Evolutionary conservation across 1,284 basidiomycete species (phyloP), one percentile per base, ranked within the genome.

Genomic region (Ceratobasidium sp.): DNA sequence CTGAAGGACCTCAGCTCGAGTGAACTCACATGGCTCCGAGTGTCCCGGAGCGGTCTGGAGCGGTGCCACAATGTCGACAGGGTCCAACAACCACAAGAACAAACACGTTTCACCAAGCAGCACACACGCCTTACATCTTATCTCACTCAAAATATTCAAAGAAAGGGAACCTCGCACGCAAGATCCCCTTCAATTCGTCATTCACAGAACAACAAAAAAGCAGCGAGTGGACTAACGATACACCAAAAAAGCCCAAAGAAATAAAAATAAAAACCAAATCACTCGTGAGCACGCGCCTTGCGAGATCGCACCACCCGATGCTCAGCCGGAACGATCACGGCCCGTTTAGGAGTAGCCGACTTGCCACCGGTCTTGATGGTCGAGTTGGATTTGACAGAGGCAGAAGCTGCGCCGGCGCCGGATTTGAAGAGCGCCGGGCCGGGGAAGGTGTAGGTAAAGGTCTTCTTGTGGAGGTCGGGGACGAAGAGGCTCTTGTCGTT

Each of bases 401-500:
- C 60, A n/a, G 68, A 23, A n/a, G 71, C 28, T 6, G 69, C 51
- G 20, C 51, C 39, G 40, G 51, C 51, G 12, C 33, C 33, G 4
- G 73, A 51, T 40, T 77, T 70, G 64, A 56, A 60, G n/a, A 79
- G n/a, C 3, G 56, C 39, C 13, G 79, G 79, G 20, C 80, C 80
- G 26, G 80, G 80, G 80, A 81, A 81, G 6, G 28, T 26, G 56
- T 79, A 78, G 23, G 66, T 51, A 49, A 60, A 75, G 46, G 63
- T 63, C 61, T 78, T 75, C 40, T 60, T 66, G 61, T 55, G 55
- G 10, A 76, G 51, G 49, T 76, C 40, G 3, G 72, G 72, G 49
- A 76, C 72, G 61, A 76, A 76, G 20, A 76, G 53, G 46, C 72
- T 76, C 61, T 66, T 76, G 61, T 81, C 81, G 46, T 75, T 79